phyloP scores from a whole-genome alignment of 31 red algal genomes.

The Odonthalia washingtoniensis region DNA sequence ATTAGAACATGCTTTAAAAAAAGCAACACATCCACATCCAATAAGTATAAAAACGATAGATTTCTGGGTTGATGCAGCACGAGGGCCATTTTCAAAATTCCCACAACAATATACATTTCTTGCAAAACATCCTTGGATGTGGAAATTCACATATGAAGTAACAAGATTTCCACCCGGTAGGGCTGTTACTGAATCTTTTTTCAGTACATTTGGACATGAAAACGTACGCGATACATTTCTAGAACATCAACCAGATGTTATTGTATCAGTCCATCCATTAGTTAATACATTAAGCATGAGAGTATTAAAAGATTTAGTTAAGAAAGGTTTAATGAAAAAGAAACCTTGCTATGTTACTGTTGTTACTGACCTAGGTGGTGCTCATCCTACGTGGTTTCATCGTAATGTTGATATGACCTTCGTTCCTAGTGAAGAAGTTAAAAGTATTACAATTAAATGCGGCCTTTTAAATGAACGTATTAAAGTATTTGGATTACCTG shows the following conservation, averaged over 20 bases:
- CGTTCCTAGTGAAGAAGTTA: constrained; percentile 70
- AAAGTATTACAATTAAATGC: constrained; percentile 42
- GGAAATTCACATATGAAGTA: constrained; percentile 83
- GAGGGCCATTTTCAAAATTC: constrained; percentile 68
- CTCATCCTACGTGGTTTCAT: constrained; percentile 97
- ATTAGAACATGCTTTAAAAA: constrained; percentile 68
- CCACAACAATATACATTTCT: constrained; percentile 90
- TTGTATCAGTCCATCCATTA: constrained; percentile 95
- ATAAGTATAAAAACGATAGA: constrained; percentile 84
- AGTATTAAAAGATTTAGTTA: constrained; percentile 55
- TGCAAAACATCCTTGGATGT: constrained; percentile 84
- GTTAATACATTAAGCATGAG: constrained; percentile 82
- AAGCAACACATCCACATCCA: constrained; percentile 54
- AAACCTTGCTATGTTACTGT: constrained; percentile 89
- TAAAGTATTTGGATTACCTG: constrained; percentile 77
- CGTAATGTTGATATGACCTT: constrained; percentile 75
- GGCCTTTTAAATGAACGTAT: constrained; percentile 57
- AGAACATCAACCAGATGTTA: constrained; percentile 77
- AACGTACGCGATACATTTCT: constrained; percentile 73
- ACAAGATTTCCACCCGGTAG: constrained; percentile 76
- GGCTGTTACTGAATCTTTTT: constrained; percentile 74
- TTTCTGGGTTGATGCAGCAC: constrained; percentile 83
- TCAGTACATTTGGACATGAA: constrained; percentile 68
- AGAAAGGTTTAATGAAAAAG: constrained; percentile 6
- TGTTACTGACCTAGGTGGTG: constrained; percentile 96